A percentile compares a stretch with the other conserved stretches of the same genome.
phyloP scores from a whole-genome alignment of 768 basidiomycete genomes.

The Termitomyces sp. region DNA sequence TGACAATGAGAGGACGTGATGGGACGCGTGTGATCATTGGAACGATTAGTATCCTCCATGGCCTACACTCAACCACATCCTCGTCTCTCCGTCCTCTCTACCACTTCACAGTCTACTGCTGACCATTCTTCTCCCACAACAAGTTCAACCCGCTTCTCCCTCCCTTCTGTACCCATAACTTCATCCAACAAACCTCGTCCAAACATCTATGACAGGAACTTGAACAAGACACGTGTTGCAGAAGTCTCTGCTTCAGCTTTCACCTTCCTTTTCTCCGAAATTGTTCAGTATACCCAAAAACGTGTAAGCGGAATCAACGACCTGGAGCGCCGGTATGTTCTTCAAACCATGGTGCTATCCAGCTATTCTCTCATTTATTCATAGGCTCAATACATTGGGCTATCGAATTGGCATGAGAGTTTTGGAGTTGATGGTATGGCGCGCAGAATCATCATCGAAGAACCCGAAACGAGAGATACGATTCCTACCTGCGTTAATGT shows the following conservation, averaged over 20 bases:
- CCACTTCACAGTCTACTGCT: constrained; percentile 47
- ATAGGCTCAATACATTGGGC: constrained; percentile 85
- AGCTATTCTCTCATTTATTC: background rate
- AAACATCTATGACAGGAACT: constrained; percentile 82
- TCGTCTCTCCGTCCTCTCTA: constrained; percentile 64
- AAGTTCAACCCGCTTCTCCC: constrained; percentile 64
- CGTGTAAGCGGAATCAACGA: constrained; percentile 93
- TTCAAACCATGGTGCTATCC: background rate
- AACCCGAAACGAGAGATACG: constrained; percentile 91
- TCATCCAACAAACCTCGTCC: constrained; percentile 44
- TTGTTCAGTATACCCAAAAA: constrained; percentile 95
- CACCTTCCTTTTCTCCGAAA: constrained; percentile 88
- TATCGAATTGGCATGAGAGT: constrained; percentile 88
- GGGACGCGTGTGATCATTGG: background rate
- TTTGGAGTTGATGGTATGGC: constrained; percentile 82
- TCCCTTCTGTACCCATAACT: constrained; percentile 37
- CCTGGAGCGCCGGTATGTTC: constrained; percentile 78
- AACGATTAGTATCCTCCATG: constrained; percentile 15
- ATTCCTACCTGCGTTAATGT: constrained; percentile 87
- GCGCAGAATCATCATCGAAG: constrained; percentile 71
- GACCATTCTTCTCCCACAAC: constrained; percentile 52
- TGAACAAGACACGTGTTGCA: constrained; percentile 80
- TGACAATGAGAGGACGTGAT: no score
- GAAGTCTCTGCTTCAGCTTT: constrained; percentile 86
- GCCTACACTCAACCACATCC: constrained; percentile 60